These are phyloP conservation scores for Euphorbia pulcherrima DNA, from an alignment of 345 rosid genomes.

Conservation along the genomic window DNA sequence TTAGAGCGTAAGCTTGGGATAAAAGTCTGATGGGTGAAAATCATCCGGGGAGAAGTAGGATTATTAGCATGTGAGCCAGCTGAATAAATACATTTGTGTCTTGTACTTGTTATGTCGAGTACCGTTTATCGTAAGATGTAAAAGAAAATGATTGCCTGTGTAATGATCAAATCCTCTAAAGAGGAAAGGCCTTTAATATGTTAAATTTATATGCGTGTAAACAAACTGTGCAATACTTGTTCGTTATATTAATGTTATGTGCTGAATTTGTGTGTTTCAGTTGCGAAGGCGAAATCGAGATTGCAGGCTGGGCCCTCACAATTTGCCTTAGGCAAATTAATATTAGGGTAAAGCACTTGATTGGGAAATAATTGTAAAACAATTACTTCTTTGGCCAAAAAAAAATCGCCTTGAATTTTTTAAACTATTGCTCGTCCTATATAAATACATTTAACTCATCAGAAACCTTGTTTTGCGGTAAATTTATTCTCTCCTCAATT, in stretches of 20 bases:
- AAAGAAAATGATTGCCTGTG: constrained; percentile 25
- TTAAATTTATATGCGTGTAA: constrained; percentile 15
- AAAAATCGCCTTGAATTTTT: no score
- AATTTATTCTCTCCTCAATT: no score
- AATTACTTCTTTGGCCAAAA: no score
- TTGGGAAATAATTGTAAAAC: no score
- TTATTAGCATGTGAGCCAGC: constrained; percentile 20
- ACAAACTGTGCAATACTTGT: constrained; percentile 3
- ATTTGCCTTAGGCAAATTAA: no score
- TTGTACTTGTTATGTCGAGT: constrained; percentile 17
- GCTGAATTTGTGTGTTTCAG: not conserved
- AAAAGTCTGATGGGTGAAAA: constrained; percentile 27
- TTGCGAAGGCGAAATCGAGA: no score
- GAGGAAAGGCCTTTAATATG: constrained; percentile 18
- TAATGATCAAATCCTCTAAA: constrained; percentile 18
- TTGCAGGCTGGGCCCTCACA: no score
- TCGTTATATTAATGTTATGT: constrained; percentile 2
- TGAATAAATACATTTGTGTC: constrained; percentile 34
- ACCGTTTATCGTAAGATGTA: constrained; percentile 17
- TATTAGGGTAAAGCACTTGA: no score
- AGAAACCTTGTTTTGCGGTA: no score
- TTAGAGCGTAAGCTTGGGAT: constrained; percentile 48
- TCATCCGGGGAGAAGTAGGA: constrained; percentile 26
- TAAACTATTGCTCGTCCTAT: no score
- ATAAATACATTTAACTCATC: no score